Percentiles rank a stretch among this genome's conserved stretches.
These are phyloP conservation scores for Chalciporus piperatus DNA, from an alignment of 768 basidiomycete species.

Conservation along the genomic window DNA sequence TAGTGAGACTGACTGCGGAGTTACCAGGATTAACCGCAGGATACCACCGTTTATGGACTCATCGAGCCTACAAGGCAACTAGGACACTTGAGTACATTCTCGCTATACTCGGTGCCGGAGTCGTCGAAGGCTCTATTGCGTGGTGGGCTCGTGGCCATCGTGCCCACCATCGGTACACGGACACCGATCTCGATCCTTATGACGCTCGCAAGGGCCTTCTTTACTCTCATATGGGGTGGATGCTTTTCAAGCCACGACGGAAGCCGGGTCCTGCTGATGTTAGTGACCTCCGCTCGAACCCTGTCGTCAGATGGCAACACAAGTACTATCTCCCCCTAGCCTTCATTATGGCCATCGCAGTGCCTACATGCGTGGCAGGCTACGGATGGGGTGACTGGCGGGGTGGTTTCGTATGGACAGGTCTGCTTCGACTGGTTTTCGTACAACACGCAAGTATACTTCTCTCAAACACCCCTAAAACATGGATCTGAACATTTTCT, in stretches of 20 bases:
- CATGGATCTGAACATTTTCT: background rate
- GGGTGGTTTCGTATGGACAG: slow-evolving; percentile 32
- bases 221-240: slow-evolving; percentile 85
- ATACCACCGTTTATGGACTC: slow-evolving; percentile 94
- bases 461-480: background rate
- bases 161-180: slow-evolving; percentile 92
- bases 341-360: slow-evolving; percentile 58
- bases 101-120: slow-evolving; percentile 81
- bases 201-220: slow-evolving; percentile 82
- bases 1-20: background rate
- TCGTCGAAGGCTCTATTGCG: slow-evolving; percentile 90
- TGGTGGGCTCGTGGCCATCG: slow-evolving; percentile 98
- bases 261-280: slow-evolving; percentile 86
- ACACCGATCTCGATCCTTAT: slow-evolving; percentile 93
- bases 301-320: slow-evolving; percentile 83
- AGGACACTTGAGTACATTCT: slow-evolving; percentile 80
- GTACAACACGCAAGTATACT: slow-evolving; percentile 71
- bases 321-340: slow-evolving; percentile 66
- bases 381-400: slow-evolving; percentile 25
- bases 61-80: slow-evolving; percentile 88
- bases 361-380: slow-evolving; percentile 51
- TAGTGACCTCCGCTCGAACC: slow-evolving; percentile 73
- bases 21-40: slow-evolving; percentile 75
- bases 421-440: slow-evolving; percentile 56
- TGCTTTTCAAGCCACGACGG: slow-evolving; percentile 82